Evolutionary conservation across 176 grass and related monocot species (phyloP).

Genomic region (Zoysia japonica): DNA sequence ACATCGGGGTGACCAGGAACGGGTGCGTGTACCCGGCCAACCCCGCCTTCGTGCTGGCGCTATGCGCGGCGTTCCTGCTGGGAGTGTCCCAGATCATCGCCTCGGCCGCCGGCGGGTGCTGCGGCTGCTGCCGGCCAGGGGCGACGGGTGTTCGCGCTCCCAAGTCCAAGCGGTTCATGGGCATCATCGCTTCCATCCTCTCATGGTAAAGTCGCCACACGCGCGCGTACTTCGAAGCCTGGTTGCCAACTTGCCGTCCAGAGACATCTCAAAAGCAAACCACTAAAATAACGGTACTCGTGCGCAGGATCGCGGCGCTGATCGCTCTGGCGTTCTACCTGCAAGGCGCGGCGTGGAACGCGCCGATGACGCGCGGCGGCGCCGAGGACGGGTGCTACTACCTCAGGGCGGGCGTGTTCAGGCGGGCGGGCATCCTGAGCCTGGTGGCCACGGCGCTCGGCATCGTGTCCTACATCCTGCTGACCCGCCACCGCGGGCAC

Average conservation of each 20-base stretch:
- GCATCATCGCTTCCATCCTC: background rate
- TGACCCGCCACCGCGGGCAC: background rate
- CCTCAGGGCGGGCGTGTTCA: background rate
- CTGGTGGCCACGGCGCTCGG: constrained; percentile 16
- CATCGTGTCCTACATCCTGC: background rate
- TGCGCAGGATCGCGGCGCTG: constrained; percentile 1
- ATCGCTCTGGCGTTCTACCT: background rate
- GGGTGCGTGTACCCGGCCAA: background rate
- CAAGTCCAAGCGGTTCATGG: constrained; percentile 6
- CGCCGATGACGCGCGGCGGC: background rate
- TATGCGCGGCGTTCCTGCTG: background rate
- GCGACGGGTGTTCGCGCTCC: background rate
- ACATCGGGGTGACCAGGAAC: background rate
- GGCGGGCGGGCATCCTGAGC: background rate
- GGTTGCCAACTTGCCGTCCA: background rate
- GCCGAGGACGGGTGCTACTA: background rate
- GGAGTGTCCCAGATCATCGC: background rate
- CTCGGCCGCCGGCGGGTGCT: background rate
- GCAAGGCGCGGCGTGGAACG: constrained; percentile 22
- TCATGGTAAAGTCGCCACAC: background rate
- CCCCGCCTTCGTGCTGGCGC: background rate
- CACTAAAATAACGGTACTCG: background rate
- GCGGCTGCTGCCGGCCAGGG: background rate
- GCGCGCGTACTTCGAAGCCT: background rate
- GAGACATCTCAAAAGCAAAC: no score